Percentiles rank a stretch among this genome's conserved stretches.
phyloP scores from a whole-genome alignment of 352 stramenopile species.

The Phytophthora pluvialis region DNA sequence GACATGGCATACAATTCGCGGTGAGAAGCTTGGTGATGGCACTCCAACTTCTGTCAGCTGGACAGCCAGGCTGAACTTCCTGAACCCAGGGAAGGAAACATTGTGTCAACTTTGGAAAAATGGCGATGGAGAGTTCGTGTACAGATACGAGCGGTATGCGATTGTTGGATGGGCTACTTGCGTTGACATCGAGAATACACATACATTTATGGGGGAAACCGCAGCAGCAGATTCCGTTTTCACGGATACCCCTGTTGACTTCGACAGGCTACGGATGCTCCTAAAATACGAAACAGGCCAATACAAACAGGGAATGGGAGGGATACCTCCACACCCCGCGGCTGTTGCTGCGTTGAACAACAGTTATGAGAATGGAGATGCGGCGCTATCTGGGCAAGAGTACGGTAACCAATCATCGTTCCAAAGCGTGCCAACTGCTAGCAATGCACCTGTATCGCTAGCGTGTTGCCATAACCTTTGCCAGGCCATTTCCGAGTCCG shows the following conservation, averaged over 20 bases:
- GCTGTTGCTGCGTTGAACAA: neutral
- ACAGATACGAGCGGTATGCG: conserved; percentile 16
- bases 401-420: neutral
- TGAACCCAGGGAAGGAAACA: conserved; percentile 19
- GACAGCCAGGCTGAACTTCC: conserved; percentile 6
- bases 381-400: neutral
- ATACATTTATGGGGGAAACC: conserved; percentile 9
- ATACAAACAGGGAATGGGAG: neutral
- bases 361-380: neutral
- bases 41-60: neutral
- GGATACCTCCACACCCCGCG: neutral
- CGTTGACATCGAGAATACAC: conserved; percentile 11
- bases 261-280: neutral
- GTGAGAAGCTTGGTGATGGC: conserved; percentile 7
- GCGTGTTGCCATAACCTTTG: conserved; percentile 10
- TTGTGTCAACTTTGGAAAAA: conserved; percentile 17
- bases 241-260: conserved; percentile 11
- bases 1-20: conserved; percentile 14
- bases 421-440: neutral
- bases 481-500: conserved; percentile 4
- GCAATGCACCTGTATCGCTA: conserved; percentile 2
- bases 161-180: conserved; percentile 11
- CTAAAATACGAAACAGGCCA: conserved; percentile 3
- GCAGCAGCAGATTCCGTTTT: conserved; percentile 11
- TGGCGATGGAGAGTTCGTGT: conserved; percentile 8